Percentiles rank a stretch among this genome's conserved stretches.
phyloP scores from a whole-genome alignment of 768 basidiomycete species.

The Hebeloma cylindrosporum region DNA sequence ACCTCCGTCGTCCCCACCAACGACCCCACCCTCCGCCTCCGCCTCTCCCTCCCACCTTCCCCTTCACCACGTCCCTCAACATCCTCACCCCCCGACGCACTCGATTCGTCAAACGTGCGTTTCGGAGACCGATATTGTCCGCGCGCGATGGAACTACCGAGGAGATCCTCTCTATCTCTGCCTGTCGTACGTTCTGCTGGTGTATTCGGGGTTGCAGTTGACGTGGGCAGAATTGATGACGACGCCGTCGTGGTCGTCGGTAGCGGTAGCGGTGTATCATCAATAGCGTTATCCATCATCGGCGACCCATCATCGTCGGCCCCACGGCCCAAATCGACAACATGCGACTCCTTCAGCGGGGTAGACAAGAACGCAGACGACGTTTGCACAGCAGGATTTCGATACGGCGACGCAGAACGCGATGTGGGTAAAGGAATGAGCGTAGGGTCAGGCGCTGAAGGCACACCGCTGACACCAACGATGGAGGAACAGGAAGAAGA shows the following conservation, averaged over 20 bases:
- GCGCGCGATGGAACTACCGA: conserved; percentile 10
- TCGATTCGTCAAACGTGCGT: conserved; percentile 37
- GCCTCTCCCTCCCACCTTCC: conserved; percentile 14
- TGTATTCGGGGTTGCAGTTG: no score
- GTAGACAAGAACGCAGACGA: no score
- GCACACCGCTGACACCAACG: background rate
- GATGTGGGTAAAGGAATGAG: conserved; percentile 25
- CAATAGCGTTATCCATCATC: no score
- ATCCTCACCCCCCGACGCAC: conserved; percentile 26
- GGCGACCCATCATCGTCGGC: no score
- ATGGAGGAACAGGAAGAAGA: background rate
- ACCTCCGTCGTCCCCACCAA: conserved; percentile 5
- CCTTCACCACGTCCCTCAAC: conserved; percentile 9
- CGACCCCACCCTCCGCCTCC: conserved; percentile 12
- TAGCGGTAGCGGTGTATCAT: no score
- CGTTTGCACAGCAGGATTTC: background rate
- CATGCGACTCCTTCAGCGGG: no score
- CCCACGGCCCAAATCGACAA: no score
- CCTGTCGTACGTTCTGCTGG: no score
- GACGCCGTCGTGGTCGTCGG: no score
- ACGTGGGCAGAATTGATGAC: conserved; percentile 7
- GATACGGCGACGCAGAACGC: conserved; percentile 25
- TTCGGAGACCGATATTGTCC: conserved; percentile 29
- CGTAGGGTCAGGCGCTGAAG: conserved; percentile 12
- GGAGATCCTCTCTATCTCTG: no score